These are phyloP conservation scores for Terana coerulea DNA, from an alignment of 768 basidiomycete species.

Conservation along the genomic window DNA sequence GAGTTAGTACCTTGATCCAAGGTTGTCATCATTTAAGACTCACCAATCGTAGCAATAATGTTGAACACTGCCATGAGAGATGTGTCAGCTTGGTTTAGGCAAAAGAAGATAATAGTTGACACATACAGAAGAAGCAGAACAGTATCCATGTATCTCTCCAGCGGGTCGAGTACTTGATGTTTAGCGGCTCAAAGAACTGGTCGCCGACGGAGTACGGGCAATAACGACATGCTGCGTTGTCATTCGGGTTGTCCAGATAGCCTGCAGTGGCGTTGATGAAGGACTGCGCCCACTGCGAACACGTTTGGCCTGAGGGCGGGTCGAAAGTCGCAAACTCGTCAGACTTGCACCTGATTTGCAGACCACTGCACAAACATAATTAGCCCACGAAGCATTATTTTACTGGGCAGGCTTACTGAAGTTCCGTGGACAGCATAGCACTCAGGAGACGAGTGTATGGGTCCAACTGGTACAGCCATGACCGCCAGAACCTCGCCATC, in stretches of 20 bases:
- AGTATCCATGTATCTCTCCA: slow-evolving; percentile 71
- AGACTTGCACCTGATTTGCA: slow-evolving; percentile 56
- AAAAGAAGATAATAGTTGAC: not conserved
- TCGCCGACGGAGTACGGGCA: slow-evolving; percentile 68
- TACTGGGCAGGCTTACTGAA: slow-evolving; percentile 43
- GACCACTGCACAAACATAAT: slow-evolving; percentile 39
- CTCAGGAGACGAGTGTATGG: slow-evolving; percentile 71
- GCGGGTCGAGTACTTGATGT: slow-evolving; percentile 55
- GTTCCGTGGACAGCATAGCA: slow-evolving; percentile 73
- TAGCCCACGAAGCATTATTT: not conserved
- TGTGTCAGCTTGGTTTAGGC: not conserved
- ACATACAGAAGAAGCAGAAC: slow-evolving; percentile 56
- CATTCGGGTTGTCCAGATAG: slow-evolving; percentile 67
- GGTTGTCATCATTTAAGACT: slow-evolving; percentile 13
- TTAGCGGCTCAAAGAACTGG: slow-evolving; percentile 65
- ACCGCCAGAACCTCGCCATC: slow-evolving; percentile 63
- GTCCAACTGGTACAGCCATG: slow-evolving; percentile 72
- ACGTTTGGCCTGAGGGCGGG: slow-evolving; percentile 74
- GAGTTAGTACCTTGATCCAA: not conserved
- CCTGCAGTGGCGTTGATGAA: slow-evolving; percentile 65
- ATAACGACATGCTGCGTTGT: slow-evolving; percentile 61
- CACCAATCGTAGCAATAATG: slow-evolving; percentile 52
- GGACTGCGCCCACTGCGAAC: slow-evolving; percentile 61
- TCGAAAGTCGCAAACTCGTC: slow-evolving; percentile 71
- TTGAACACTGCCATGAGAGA: slow-evolving; percentile 53